These are phyloP conservation scores for Lippia alba DNA, from an alignment of 305 asterid genomes.

Conservation along the genomic window DNA sequence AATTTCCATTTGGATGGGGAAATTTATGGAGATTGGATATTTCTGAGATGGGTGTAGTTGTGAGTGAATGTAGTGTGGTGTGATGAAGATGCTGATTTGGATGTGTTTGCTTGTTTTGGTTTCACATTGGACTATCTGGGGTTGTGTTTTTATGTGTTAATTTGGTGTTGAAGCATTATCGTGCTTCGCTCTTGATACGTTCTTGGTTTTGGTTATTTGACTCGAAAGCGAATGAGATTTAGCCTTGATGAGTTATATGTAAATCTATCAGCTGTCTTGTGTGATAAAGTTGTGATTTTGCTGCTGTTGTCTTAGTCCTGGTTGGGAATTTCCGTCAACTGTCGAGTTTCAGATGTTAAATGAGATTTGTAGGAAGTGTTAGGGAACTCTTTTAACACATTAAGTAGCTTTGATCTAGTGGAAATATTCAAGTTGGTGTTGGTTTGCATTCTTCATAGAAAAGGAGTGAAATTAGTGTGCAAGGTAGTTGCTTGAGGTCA, in stretches of 20 bases:
- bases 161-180: background rate
- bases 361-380: slow-evolving; percentile 1
- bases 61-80: background rate
- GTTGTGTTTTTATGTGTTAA: background rate
- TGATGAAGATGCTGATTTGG: slow-evolving; percentile 25
- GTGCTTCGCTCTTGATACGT: slow-evolving; percentile 8
- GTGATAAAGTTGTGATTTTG: slow-evolving; percentile 14
- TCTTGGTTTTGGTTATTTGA: slow-evolving; percentile 6
- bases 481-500: background rate
- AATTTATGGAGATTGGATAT: background rate
- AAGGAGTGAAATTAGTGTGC: too few relatives aligned
- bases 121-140: slow-evolving; percentile 4
- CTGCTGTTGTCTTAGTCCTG: slow-evolving; percentile 1
- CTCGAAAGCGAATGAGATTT: slow-evolving; percentile 10
- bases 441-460: too few relatives aligned
- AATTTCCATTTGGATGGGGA: slow-evolving; percentile 15
- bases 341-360: background rate
- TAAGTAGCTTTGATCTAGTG: background rate
- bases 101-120: slow-evolving; percentile 28
- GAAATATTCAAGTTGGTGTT: background rate
- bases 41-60: slow-evolving; percentile 6
- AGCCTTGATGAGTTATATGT: background rate
- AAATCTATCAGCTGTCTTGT: background rate
- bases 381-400: background rate
- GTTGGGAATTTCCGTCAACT: background rate